A percentile compares a stretch with the other conserved stretches of the same genome.
Evolutionary conservation across 2,329 filamentous ascomycete genomes (phyloP).

Genomic region (Thyridium curvatum): DNA sequence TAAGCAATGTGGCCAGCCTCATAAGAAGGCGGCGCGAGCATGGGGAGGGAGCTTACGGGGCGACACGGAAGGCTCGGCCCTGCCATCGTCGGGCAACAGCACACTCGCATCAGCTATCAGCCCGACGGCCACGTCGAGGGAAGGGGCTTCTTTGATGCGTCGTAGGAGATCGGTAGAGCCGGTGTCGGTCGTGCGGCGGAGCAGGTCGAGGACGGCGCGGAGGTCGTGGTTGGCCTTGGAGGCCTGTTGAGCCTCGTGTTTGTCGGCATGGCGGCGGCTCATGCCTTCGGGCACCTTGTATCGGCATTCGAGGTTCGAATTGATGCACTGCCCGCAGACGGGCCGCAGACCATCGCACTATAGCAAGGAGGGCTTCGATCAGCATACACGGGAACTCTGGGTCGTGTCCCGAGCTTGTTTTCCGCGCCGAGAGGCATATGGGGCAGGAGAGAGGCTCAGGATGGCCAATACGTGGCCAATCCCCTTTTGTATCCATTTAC

Average conservation of each 20-base stretch:
- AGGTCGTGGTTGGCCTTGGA: conserved; percentile 1
- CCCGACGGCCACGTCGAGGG: conserved; percentile 3
- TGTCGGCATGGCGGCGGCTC: conserved; percentile 2
- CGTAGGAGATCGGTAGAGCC: conserved; percentile 1
- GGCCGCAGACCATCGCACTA: conserved; percentile 5
- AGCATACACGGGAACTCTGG: too few relatives aligned
- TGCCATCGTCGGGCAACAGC: neutral
- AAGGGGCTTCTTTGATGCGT: neutral
- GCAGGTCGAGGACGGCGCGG: conserved; percentile 1
- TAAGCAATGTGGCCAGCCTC: too few relatives aligned
- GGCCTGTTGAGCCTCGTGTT: neutral
- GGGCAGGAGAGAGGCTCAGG: too few relatives aligned
- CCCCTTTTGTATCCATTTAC: too few relatives aligned
- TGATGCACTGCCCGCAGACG: conserved; percentile 2
- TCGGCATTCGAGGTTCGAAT: neutral
- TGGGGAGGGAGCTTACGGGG: too few relatives aligned
- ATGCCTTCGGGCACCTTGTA: conserved; percentile 4
- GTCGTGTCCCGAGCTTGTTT: too few relatives aligned
- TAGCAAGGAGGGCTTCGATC: too few relatives aligned
- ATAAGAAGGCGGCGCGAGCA: too few relatives aligned
- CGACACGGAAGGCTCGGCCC: neutral
- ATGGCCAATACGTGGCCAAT: too few relatives aligned
- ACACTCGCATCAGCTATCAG: neutral
- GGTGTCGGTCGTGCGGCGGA: neutral
- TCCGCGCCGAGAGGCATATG: too few relatives aligned